A percentile compares a stretch with the other conserved stretches of the same genome.
Conservation (phyloP, 140 eudicot genomes). For the Oenanthe javanica region DNA sequence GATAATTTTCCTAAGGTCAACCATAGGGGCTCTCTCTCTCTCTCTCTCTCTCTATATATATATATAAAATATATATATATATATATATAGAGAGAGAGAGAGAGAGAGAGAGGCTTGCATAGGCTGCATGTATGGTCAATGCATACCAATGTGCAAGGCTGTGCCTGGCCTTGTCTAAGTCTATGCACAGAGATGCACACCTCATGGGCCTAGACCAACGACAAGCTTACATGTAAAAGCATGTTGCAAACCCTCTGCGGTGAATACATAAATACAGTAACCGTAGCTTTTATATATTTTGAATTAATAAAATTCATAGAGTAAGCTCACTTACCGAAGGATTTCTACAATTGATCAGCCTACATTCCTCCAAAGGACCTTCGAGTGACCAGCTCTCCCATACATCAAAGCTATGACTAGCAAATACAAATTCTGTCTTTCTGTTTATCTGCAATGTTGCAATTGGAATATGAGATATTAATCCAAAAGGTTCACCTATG, state of each 20-base stretch:
- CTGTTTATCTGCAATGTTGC: slow-evolving; percentile 75
- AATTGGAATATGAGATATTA: neutral
- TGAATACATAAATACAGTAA: neutral
- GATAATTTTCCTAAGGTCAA: too few species aligned
- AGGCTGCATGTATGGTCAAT: neutral
- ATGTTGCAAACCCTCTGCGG: neutral
- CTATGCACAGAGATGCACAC: neutral
- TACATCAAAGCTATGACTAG: slow-evolving; percentile 95
- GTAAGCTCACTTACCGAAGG: slow-evolving; percentile 50
- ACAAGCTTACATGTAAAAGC: neutral
- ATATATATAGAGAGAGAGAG: too few species aligned
- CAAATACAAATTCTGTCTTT: slow-evolving; percentile 95
- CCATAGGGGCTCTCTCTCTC: too few species aligned
- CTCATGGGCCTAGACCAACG: neutral
- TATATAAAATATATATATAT: too few species aligned
- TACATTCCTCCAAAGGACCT: slow-evolving; percentile 89
- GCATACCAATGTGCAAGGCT: neutral
- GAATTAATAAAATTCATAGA: neutral
- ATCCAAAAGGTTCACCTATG: neutral
- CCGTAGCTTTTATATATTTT: neutral
- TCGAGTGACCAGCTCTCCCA: slow-evolving; percentile 99
- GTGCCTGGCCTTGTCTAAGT: neutral
- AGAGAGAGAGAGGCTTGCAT: neutral
- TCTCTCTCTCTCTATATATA: too few species aligned
- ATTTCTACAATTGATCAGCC: slow-evolving; percentile 91